Base-by-base conservation (phyloP, 2,329 filamentous ascomycete genomes). In the Dothistroma septosporum region DNA sequence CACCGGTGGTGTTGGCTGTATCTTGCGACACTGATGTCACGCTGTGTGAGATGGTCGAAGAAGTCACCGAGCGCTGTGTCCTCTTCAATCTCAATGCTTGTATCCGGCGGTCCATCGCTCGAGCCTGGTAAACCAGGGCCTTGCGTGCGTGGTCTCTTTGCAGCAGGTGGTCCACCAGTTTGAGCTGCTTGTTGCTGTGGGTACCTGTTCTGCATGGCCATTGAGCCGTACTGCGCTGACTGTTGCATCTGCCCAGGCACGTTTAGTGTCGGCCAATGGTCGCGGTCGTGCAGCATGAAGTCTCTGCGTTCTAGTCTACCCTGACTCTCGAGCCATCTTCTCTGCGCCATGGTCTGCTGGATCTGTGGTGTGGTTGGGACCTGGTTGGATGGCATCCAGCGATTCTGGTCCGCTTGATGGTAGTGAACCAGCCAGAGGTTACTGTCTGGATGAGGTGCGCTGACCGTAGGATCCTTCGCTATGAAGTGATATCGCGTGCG, bases 1-100 rank as follows among this genome's bases (percentile, higher is more conserved):
- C 93, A 97, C 74, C 96, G 91, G 70, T 99, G 93, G 70, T 99
- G 95, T 72, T 97, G 92, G 73, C 88, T 88, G 75, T 97, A 99
- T 58, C 94, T 85, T 65, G 87, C 85, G 62, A 91, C 81, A 68
- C 92, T 96, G 63, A 99, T 89, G 65, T 99, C 94, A 48, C 92
- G 85, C 2, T 92, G 92, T 0, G 91, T 93, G 64, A 97, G 80
- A 64, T 91, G 85, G 72, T 99, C 94, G 70, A 99, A 91, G 73
- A 92, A 83, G 74, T 99, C 94, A 31, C 92, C 92, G 21, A 90
- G 83, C 7, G 88, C 89, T 2, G 89, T 89, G 71, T 97, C 93
- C 74, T 97, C 92, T 55, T 96, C 91, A 60, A 97, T 92, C 57
- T 97, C 92, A 56, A 91, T 82, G 0, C 79, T 82, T 63, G 68